phyloP scores from a whole-genome alignment of 2,329 filamentous ascomycete species.

The Thielaviopsis populi region DNA sequence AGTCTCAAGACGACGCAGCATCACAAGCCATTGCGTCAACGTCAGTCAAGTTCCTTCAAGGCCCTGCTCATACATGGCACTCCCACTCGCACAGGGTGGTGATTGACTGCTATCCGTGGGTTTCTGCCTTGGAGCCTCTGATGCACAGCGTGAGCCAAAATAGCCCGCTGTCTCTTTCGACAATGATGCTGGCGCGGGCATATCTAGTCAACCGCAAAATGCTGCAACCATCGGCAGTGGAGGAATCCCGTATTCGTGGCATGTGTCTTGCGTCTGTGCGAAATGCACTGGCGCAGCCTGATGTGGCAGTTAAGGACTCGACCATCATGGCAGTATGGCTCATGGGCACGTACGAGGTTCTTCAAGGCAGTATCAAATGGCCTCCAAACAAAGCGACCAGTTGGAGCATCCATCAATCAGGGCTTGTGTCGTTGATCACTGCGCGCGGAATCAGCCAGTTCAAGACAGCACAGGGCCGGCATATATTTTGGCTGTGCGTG shows the following conservation, averaged over 20 bases:
- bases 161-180: slow-evolving; percentile 13
- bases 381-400: neutral
- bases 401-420: slow-evolving; percentile 14
- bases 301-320: slow-evolving; percentile 5
- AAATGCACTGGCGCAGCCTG: slow-evolving; percentile 4
- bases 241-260: slow-evolving; percentile 6
- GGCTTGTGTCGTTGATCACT: slow-evolving; percentile 9
- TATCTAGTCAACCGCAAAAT: slow-evolving; percentile 13
- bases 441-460: slow-evolving; percentile 14
- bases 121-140: slow-evolving; percentile 14
- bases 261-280: slow-evolving; percentile 12
- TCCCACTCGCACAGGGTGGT: slow-evolving; percentile 11
- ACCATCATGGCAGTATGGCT: slow-evolving; percentile 15
- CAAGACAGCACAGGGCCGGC: slow-evolving; percentile 7
- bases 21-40: neutral
- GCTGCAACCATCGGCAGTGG: neutral
- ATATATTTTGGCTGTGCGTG: slow-evolving; percentile 15
- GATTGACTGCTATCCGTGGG: slow-evolving; percentile 17
- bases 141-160: slow-evolving; percentile 8
- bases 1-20: neutral
- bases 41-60: neutral
- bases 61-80: slow-evolving; percentile 10
- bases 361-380: slow-evolving; percentile 13
- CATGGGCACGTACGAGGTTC: slow-evolving; percentile 15
- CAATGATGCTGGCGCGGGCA: slow-evolving; percentile 13